Conservation (phyloP, 108 stramenopile genomes). For the Skeletonema tropicum region DNA sequence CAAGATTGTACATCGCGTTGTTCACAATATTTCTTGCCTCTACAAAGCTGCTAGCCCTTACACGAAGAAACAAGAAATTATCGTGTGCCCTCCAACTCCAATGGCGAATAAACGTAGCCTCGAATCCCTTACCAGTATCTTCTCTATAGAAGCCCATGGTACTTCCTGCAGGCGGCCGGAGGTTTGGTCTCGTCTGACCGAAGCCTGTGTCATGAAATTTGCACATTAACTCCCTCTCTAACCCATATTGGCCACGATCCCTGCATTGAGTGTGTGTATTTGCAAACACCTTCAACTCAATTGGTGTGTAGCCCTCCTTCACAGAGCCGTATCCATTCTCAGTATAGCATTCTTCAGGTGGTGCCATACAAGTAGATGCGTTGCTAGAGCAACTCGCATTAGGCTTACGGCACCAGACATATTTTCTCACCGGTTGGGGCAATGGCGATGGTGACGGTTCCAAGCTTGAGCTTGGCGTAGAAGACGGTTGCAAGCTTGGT, state of each 20-base stretch:
- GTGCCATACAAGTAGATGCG: not conserved
- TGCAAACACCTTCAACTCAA: not conserved
- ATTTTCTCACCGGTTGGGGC: not conserved
- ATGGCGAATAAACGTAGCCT: not conserved
- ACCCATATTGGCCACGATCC: not conserved
- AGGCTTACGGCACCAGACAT: too few species aligned
- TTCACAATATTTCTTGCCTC: not conserved
- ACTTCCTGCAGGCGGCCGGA: not conserved
- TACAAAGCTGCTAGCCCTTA: not conserved
- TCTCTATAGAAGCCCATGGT: conserved; percentile 1
- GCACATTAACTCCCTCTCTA: not conserved
- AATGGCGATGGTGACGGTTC: not conserved
- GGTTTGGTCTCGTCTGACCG: not conserved
- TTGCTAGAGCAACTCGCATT: too few species aligned
- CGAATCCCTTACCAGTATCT: not conserved
- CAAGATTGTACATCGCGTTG: not conserved
- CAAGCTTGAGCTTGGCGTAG: not conserved
- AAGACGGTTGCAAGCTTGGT: not conserved
- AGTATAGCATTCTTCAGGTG: not conserved
- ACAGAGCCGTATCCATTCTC: not conserved
- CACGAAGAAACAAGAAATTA: not conserved
- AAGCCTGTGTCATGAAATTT: not conserved
- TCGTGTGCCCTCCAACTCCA: not conserved
- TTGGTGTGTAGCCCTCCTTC: not conserved
- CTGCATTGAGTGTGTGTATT: not conserved